Evolutionary conservation across 768 basidiomycete species (phyloP), one percentile per base, ranked within the genome.

Genomic region (Saitozyma sp.): DNA sequence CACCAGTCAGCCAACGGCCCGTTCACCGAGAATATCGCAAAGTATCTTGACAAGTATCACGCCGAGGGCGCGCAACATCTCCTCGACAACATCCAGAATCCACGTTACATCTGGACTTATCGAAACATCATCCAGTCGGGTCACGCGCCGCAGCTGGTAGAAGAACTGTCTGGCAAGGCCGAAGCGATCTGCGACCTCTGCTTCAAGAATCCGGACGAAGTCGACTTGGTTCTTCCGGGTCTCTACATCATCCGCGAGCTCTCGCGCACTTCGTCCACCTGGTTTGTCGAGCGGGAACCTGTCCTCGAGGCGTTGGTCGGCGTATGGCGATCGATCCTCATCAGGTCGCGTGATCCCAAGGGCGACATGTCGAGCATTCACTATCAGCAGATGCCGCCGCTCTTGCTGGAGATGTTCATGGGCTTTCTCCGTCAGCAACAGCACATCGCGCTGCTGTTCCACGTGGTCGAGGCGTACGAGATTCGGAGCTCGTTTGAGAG

Each of bases 41-140:
- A 88, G 76, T 98, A 93, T 79, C 84, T 98, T 19, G 87, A 97
- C 78, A 88, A 91, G 9, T 98, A 96, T 79, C 89, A 92, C 0
- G 82, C 80, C 3, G 90, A 97, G 71, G 89, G 92, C 2, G 84
- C 91, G 19, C 87, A 91, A 54, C 91, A 91, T 78, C 89, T 99
- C 78, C 81, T 92, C 67, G 84, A 85, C 10, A 86, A 91, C 65
- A 81, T 98, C n/a, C 83, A 85, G 50, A 86, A 89, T 68, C 86
- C 89, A 0, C 85, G 88, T 46, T 88, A 91, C 73, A 82, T 96
- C 49, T 86, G 89, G 65, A 95, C 94, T 0, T 81, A 93, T 61
- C 83, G 92, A 54, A 92, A 86, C 75, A 89, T 95, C 59, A 81
- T 97, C 10, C 85, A 88, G 54, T 90, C 89, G 11, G 85, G 83